A percentile compares a stretch with the other conserved stretches of the same genome.
Evolutionary conservation across 129 eudicot genomes (phyloP).

Genomic region (Flaveria bidentis): DNA sequence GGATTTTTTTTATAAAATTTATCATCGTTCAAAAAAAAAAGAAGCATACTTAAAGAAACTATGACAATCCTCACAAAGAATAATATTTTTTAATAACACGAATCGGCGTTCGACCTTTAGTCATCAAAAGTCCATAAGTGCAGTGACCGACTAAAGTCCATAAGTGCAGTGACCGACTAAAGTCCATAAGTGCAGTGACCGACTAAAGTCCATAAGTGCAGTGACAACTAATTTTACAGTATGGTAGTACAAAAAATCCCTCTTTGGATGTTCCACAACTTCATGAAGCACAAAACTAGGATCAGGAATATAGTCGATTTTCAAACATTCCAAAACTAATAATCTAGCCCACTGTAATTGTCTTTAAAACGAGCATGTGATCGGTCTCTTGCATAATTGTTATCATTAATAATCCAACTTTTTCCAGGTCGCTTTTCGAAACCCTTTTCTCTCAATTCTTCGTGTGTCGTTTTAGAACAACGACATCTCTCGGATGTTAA

Average conservation of each 20-base stretch:
- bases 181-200: too few relatives aligned
- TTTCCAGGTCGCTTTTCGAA: constrained; percentile 40
- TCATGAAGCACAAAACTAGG: constrained; percentile 95
- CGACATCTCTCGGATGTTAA: constrained; percentile 89
- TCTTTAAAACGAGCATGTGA: constrained; percentile 66
- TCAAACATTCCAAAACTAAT: constrained; percentile 72
- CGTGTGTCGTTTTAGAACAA: constrained; percentile 67
- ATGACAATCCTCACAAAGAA: too few relatives aligned
- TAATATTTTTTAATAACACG: too few relatives aligned
- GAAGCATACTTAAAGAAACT: too few relatives aligned
- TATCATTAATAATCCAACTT: constrained; percentile 69
- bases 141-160: too few relatives aligned
- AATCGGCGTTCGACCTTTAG: too few relatives aligned
- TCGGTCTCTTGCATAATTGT: constrained; percentile 64
- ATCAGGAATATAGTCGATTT: constrained; percentile 77
- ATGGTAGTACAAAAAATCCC: constrained; percentile 76
- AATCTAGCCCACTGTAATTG: constrained; percentile 68
- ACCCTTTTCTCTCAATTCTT: constrained; percentile 61
- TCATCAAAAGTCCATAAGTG: constrained; percentile 69
- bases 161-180: too few relatives aligned
- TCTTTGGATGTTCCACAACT: constrained; percentile 88
- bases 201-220: constrained; percentile 60
- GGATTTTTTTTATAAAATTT: too few relatives aligned
- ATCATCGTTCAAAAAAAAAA: too few relatives aligned
- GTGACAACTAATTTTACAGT: constrained; percentile 77